Evolutionary conservation across 2,329 filamentous ascomycete genomes (phyloP), one percentile per base, ranked within the genome.

Genomic region (Cladophialophora yegresii): DNA sequence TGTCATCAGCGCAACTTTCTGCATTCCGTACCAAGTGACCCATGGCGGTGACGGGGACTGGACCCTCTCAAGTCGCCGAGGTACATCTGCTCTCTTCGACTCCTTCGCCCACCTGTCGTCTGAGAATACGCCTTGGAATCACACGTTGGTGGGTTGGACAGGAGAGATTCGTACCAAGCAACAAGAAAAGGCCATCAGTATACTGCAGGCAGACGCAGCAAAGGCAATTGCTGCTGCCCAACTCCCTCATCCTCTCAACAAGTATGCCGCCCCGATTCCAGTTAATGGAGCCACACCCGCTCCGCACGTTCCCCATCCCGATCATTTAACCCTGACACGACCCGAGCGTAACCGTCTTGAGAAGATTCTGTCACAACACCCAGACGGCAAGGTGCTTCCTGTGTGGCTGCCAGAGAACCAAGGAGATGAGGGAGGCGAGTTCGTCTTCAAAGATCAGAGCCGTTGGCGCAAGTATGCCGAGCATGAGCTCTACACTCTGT

Each of bases 111-210:
- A 96, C 77, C 86, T 98, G 51, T 91, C 92, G 3, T 96, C 92
- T n/a, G 83, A 89, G 62, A 84, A 89, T 50, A 88, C 89, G 1
- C 87, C 89, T 22, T 98, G 93, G 93, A 91, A 92, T 72, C 93
- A 97, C 79, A 95, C 89, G 0, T 85, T 97, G 5, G 90, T 98
- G 59, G 93, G 92, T 53, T 98, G 93, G 93, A 96, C 93, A 2
- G 93, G 93, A 64, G 93, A 98, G 76, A 89, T 93, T 64, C 85
- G 88, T 63, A 66, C 64, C 30, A 43, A 64, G 13, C 58, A 64
- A 45, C 40, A 66, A 23, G 43, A 58, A 16, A 56, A 32, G 22
- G 47, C 66, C 3, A 59, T 54, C 45, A 68, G 64, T 36, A 66
- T 66, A 22, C 45, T 67, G 16, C 59, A 62, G 43, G 32, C 58